Conservation (phyloP, 345 rosid species). For the Linum lewisii region DNA sequence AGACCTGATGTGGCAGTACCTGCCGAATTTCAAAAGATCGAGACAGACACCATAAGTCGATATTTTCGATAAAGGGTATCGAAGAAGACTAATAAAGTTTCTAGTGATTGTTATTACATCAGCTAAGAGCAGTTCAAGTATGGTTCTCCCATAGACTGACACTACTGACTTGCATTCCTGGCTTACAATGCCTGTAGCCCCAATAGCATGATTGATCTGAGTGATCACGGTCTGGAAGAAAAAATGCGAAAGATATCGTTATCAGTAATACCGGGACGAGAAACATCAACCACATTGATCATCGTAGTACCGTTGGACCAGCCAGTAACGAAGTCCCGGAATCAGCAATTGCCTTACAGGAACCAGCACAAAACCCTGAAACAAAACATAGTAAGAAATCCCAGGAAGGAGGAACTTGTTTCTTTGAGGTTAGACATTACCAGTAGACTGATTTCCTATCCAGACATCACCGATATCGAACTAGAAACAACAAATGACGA, state of each 20-base stretch:
- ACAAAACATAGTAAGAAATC: background rate
- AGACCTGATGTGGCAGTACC: constrained; percentile 21
- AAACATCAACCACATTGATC: no score
- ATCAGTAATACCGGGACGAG: no score
- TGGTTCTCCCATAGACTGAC: constrained; percentile 20
- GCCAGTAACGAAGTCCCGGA: constrained; percentile 30
- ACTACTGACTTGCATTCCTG: constrained; percentile 27
- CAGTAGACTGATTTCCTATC: constrained; percentile 17
- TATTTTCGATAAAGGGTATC: no score
- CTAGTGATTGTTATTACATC: constrained; percentile 4
- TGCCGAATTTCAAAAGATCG: background rate
- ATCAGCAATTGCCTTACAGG: constrained; percentile 28
- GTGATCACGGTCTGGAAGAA: constrained; percentile 20
- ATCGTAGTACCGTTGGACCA: constrained; percentile 17
- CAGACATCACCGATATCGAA: constrained; percentile 24
- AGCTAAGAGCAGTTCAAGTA: constrained; percentile 22
- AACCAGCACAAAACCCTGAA: constrained; percentile 23
- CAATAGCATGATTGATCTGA: constrained; percentile 26
- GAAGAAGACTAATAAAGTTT: background rate
- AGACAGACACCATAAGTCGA: background rate
- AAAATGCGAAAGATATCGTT: background rate
- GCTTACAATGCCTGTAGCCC: constrained; percentile 25
- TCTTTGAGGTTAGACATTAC: constrained; percentile 7
- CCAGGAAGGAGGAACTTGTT: background rate
- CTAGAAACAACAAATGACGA: constrained; percentile 7